Base-by-base conservation (phyloP, 768 basidiomycete species). In the Cystobasidium tubakii region DNA sequence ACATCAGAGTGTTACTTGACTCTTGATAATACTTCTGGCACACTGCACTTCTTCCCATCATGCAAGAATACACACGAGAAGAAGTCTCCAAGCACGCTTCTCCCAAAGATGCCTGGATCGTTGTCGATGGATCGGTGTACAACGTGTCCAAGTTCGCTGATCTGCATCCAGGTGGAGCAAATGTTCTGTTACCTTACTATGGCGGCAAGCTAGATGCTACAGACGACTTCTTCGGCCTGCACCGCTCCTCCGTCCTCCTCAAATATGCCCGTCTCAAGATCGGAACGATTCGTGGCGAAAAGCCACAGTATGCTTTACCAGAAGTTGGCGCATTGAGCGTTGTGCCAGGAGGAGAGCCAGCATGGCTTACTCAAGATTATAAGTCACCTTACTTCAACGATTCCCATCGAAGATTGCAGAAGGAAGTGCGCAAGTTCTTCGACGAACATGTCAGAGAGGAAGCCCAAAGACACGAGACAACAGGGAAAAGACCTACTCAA, bases 301-400 rank as follows among this genome's bases (percentile, higher is more conserved):
- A 85, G 77, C 84, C 84, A 25, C 79, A 83, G 73, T 91, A 76
- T 55, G 79, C 83, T 62, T 80, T 83, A 21, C 85, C 83, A 25
- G 79, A 81, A n/a, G 78, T 82, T 7, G 91, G 90, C 15, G 85
- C 84, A 73, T 76, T 89, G 66, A 89, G 88, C 76, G 82, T 82
- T 36, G 88, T 94, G 0, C 93, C 93, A 0, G 92, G 92, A 80
- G 90, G 87, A 0, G 93, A 95, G 79, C 90, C 92, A 2, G 87
- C 87, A 1, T 94, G 91, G 89, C 82, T 92, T 66, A 83, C 84
- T 0, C 76, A 84, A 1, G 89, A 88, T 21, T 92, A 87, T 83
- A 83, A 88, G 78, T 86, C 85, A 74, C 89, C 90, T 0, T 91
- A 91, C 82, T 95, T 83, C 81, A 86, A 83, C 27, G 87, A 90